A percentile compares a stretch with the other conserved stretches of the same genome.
Evolutionary conservation across 2,329 filamentous ascomycete genomes (phyloP).

Genomic region (Nakataea oryzae): DNA sequence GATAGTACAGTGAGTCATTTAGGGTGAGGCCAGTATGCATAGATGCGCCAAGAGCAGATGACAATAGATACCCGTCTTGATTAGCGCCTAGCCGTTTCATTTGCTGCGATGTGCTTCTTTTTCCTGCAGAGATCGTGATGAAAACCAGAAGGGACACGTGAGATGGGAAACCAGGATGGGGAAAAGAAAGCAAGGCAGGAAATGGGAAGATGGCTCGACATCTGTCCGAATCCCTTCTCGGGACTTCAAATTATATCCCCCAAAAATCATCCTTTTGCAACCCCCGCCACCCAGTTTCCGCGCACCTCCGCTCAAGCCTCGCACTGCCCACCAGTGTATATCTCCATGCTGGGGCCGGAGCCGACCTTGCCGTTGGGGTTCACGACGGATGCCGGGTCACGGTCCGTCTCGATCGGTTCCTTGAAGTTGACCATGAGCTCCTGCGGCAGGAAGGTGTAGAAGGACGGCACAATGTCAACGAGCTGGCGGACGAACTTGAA

Average conservation of each 20-base stretch:
- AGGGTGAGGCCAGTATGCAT: not conserved
- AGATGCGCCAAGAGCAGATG: not conserved
- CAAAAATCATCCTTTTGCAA: not conserved
- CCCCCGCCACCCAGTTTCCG: no score
- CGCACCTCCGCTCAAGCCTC: not conserved
- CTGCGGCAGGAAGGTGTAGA: conserved; percentile 57
- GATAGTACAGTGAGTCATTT: not conserved
- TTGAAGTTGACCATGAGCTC: conserved; percentile 60
- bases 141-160: no score
- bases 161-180: no score
- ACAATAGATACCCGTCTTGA: not conserved
- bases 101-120: not conserved
- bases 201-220: no score
- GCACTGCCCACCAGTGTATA: not conserved
- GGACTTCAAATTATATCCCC: no score
- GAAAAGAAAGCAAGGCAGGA: no score
- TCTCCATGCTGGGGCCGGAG: not conserved
- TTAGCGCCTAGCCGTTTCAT: not conserved
- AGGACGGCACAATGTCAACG: conserved; percentile 44
- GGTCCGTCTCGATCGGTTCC: conserved; percentile 34
- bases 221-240: no score
- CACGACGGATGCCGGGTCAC: conserved; percentile 33
- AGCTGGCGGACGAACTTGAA: conserved; percentile 55
- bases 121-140: not conserved
- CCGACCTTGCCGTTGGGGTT: conserved; percentile 20